Evolutionary conservation across 2,329 filamentous ascomycete species (phyloP).

Genomic region (Arthrobotrys musiformis): DNA sequence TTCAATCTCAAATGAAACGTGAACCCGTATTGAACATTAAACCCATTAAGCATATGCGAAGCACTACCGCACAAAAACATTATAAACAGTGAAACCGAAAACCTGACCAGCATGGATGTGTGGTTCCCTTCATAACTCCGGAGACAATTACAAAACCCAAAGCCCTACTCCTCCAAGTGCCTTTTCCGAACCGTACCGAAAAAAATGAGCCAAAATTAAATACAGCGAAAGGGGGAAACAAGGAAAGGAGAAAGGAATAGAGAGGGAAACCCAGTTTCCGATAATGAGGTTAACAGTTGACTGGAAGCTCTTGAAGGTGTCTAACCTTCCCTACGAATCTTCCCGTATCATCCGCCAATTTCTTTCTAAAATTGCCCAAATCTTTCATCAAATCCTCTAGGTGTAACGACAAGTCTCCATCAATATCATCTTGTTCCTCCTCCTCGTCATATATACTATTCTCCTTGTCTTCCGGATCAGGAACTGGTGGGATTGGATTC

Average conservation of each 20-base stretch:
- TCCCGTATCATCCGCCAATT: slow-evolving; percentile 82
- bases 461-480: slow-evolving; percentile 72
- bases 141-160: not conserved
- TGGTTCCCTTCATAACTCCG: not conserved
- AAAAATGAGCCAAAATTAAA: not conserved
- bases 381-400: slow-evolving; percentile 84
- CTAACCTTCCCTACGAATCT: slow-evolving; percentile 66
- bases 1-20: not conserved
- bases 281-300: slow-evolving; percentile 29
- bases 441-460: slow-evolving; percentile 66
- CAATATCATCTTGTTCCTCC: slow-evolving; percentile 67
- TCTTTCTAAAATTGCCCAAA: slow-evolving; percentile 80
- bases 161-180: slow-evolving; percentile 16
- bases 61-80: not conserved
- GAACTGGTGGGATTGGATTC: slow-evolving; percentile 80
- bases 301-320: slow-evolving; percentile 44
- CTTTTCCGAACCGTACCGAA: slow-evolving; percentile 19
- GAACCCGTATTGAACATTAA: slow-evolving; percentile 7
- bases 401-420: slow-evolving; percentile 78
- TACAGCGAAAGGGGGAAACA: not conserved
- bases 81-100: slow-evolving; percentile 14
- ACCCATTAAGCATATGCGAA: slow-evolving; percentile 24
- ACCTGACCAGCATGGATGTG: not conserved
- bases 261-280: not conserved
- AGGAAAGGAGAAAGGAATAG: not conserved